A percentile compares a stretch with the other conserved stretches of the same genome.
These are phyloP conservation scores for Hsuehochloa calcarea DNA, from an alignment of 176 grass and related monocot species.

Conservation along the genomic window DNA sequence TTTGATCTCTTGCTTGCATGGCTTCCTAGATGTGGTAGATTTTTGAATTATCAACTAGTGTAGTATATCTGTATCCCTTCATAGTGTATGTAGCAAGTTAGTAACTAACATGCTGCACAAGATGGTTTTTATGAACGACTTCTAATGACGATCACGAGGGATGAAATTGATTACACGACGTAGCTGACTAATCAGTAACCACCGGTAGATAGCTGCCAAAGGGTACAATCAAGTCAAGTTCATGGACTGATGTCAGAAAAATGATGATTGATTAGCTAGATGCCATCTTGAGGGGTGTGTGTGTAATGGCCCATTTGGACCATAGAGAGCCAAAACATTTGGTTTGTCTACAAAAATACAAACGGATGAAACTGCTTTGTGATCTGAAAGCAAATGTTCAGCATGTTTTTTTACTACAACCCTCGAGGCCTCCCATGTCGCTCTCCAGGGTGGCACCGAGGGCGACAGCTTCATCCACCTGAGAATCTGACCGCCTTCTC, in stretches of 20 bases:
- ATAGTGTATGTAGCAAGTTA: no score
- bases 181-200: not conserved
- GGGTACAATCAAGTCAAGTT: not conserved
- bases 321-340: not conserved
- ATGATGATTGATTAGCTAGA: not conserved
- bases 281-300: not conserved
- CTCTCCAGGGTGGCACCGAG: no score
- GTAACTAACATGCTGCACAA: no score
- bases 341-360: not conserved
- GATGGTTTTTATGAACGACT: no score
- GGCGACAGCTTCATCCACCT: no score
- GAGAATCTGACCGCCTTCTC: no score
- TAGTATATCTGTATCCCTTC: no score
- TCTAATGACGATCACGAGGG: not conserved
- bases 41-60: no score
- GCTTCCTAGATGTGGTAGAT: no score
- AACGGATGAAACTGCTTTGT: not conserved
- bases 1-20: no score
- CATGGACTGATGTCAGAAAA: not conserved
- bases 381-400: not conserved
- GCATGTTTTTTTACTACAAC: no score
- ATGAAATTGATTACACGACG: not conserved
- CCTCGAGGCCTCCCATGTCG: no score
- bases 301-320: not conserved
- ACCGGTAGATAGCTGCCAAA: not conserved